phyloP scores from a whole-genome alignment of 768 basidiomycete species.

The Suillus americanus region DNA sequence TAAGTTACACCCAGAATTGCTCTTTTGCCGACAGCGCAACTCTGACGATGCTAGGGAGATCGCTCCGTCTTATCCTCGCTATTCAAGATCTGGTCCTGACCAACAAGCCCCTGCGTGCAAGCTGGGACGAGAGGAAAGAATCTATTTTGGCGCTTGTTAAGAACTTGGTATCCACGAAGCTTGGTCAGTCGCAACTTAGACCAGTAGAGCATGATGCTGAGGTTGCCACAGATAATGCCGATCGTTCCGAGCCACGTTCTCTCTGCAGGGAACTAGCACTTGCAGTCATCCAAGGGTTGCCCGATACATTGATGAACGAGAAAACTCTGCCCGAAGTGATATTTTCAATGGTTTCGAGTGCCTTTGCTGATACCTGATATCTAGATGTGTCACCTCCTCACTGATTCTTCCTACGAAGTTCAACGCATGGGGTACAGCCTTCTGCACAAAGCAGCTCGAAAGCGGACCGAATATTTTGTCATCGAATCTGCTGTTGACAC shows the following conservation, averaged over 20 bases:
- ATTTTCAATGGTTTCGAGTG: background rate
- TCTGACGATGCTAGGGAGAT: slow-evolving; percentile 65
- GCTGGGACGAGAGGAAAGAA: slow-evolving; percentile 62
- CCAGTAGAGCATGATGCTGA: background rate
- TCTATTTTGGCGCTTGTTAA: slow-evolving; percentile 57
- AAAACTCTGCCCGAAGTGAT: slow-evolving; percentile 64
- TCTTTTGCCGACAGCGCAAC: slow-evolving; percentile 57
- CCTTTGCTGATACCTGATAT: slow-evolving; percentile 1
- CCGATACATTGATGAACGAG: slow-evolving; percentile 58
- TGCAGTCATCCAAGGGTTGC: slow-evolving; percentile 65
- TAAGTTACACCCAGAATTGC: slow-evolving; percentile 43
- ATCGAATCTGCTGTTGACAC: slow-evolving; percentile 84
- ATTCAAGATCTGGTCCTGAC: slow-evolving; percentile 69
- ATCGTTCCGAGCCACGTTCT: slow-evolving; percentile 56
- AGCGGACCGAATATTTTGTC: slow-evolving; percentile 79
- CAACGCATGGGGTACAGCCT: slow-evolving; percentile 80
- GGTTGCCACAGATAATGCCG: slow-evolving; percentile 13
- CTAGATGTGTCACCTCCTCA: slow-evolving; percentile 81
- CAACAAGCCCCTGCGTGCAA: slow-evolving; percentile 71
- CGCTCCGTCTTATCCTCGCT: slow-evolving; percentile 62
- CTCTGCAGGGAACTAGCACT: slow-evolving; percentile 69
- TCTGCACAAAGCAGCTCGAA: slow-evolving; percentile 65
- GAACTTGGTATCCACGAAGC: slow-evolving; percentile 47
- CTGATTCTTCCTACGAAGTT: slow-evolving; percentile 59
- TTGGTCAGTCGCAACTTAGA: slow-evolving; percentile 1